Evolutionary conservation across 202 grass and related monocot species (phyloP).

Genomic region (Digitaria exilis): DNA sequence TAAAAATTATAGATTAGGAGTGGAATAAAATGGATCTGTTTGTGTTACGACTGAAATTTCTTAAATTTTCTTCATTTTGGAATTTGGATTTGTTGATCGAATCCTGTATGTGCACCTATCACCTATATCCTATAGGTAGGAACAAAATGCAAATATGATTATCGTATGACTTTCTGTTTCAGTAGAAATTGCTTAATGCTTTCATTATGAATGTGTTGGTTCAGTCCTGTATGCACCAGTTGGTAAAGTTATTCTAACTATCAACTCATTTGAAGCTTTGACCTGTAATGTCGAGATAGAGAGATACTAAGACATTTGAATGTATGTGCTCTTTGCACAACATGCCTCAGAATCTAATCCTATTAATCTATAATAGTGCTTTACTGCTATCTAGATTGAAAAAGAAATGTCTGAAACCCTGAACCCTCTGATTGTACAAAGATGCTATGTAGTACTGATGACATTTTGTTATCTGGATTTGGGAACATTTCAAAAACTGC

Average conservation of each 20-base stretch:
- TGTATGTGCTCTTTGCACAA: background rate
- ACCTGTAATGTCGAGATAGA: background rate
- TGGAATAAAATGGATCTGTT: slow-evolving; percentile 16
- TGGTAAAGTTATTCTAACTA: background rate
- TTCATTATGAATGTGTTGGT: slow-evolving; percentile 20
- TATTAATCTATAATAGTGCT: background rate
- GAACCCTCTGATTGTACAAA: background rate
- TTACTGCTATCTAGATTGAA: background rate
- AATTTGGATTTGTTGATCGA: slow-evolving; percentile 10
- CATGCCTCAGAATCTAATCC: background rate
- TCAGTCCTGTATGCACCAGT: background rate
- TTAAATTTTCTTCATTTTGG: slow-evolving; percentile 1
- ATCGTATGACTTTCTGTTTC: background rate
- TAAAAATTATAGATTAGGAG: background rate
- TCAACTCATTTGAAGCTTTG: background rate
- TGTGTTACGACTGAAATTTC: background rate
- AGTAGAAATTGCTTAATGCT: background rate
- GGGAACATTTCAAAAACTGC: background rate
- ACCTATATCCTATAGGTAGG: background rate
- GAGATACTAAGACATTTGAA: background rate
- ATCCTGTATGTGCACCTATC: background rate
- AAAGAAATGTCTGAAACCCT: background rate
- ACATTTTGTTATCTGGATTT: background rate
- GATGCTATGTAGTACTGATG: background rate
- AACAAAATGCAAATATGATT: background rate